Conservation (phyloP, 148 eudicot species). For the Talinum fruticosum region DNA sequence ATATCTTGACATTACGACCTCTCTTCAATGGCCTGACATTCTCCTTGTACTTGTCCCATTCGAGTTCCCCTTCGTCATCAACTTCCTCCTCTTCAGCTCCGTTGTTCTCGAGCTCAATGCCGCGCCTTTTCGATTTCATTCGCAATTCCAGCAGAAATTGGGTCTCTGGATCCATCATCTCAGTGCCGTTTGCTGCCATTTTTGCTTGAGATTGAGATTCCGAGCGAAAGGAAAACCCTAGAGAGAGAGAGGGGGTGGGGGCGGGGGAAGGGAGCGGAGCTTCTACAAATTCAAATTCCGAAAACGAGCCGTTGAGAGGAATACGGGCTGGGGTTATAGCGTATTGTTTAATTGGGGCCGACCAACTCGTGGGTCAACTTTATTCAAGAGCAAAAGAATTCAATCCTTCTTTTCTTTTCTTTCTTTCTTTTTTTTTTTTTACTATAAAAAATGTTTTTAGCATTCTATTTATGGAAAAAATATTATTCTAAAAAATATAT, state of each 20-base stretch:
- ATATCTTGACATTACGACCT: slow-evolving; percentile 66
- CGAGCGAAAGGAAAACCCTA: not conserved
- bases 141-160: slow-evolving; percentile 35
- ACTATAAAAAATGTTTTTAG: too few species aligned
- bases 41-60: slow-evolving; percentile 89
- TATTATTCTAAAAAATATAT: too few species aligned
- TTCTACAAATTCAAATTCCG: not conserved
- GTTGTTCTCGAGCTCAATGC: not conserved
- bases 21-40: slow-evolving; percentile 83
- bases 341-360: too few species aligned
- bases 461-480: too few species aligned
- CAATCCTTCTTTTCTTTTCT: too few species aligned
- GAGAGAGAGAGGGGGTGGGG: not conserved
- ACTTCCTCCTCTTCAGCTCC: not conserved
- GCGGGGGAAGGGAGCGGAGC: not conserved
- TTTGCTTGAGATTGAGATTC: not conserved
- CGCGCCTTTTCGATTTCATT: slow-evolving; percentile 35
- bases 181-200: slow-evolving; percentile 14
- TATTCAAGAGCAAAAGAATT: too few species aligned
- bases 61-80: slow-evolving; percentile 28
- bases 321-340: too few species aligned
- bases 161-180: slow-evolving; percentile 63
- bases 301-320: not conserved
- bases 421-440: too few species aligned
- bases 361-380: too few species aligned